Percentiles rank a stretch among this genome's conserved stretches.
phyloP scores from a whole-genome alignment of 305 asterid genomes.

The Rubia peregrina region DNA sequence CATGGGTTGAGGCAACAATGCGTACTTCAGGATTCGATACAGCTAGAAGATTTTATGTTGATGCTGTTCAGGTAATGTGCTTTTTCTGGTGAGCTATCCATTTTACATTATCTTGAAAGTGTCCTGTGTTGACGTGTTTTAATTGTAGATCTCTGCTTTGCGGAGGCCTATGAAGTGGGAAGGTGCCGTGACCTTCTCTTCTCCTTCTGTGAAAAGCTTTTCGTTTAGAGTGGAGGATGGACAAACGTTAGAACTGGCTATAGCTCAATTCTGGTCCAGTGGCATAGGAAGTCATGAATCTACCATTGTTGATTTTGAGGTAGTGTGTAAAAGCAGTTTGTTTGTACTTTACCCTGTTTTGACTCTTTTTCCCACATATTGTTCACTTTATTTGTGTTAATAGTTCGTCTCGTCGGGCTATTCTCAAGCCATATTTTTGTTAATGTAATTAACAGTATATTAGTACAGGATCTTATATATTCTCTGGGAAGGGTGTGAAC shows the following conservation, averaged over 20 bases:
- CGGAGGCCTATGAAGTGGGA: slow-evolving; percentile 95
- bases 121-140: slow-evolving; percentile 30
- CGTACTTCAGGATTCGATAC: slow-evolving; percentile 79
- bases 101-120: slow-evolving; percentile 16
- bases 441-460: not conserved
- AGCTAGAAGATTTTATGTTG: slow-evolving; percentile 77
- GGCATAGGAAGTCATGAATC: slow-evolving; percentile 84
- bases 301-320: slow-evolving; percentile 82
- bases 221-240: slow-evolving; percentile 84
- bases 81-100: slow-evolving; percentile 14
- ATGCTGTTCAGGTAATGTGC: slow-evolving; percentile 74
- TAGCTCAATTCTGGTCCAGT: slow-evolving; percentile 98
- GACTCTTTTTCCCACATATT: not conserved
- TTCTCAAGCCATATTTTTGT: not conserved
- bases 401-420: not conserved
- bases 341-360: slow-evolving; percentile 7
- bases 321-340: slow-evolving; percentile 21
- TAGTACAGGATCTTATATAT: not conserved
- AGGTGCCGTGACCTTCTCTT: slow-evolving; percentile 65
- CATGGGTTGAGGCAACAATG: slow-evolving; percentile 94
- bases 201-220: slow-evolving; percentile 91
- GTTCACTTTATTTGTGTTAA: not conserved
- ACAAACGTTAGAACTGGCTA: slow-evolving; percentile 81
- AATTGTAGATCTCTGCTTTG: slow-evolving; percentile 68
- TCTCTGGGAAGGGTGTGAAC: not conserved